Evolutionary conservation across 345 rosid genomes (phyloP).

Genomic region (Eucalyptus microcorys): DNA sequence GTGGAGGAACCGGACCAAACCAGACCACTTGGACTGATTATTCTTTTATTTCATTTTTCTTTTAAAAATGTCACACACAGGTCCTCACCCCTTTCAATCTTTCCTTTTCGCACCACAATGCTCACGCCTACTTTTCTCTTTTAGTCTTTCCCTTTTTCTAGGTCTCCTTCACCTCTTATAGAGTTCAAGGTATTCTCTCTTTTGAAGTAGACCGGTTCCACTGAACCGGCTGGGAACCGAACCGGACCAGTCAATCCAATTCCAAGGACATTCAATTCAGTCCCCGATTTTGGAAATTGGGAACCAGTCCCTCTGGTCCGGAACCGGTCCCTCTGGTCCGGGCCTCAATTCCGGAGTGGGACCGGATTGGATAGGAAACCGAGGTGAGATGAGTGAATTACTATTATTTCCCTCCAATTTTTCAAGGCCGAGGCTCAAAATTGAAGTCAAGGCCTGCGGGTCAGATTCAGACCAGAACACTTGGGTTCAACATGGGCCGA

Average conservation of each 20-base stretch:
- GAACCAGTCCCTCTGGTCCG: rapidly evolving
- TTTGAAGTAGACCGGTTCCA: too few relatives aligned
- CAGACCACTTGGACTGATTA: too few relatives aligned
- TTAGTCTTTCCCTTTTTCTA: too few relatives aligned
- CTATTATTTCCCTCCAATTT: not conserved
- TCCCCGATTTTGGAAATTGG: rapidly evolving
- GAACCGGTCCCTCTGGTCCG: rapidly evolving
- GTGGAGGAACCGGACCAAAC: rapidly evolving
- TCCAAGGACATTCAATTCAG: too few relatives aligned
- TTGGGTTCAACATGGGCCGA: not conserved
- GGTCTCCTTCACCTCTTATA: too few relatives aligned
- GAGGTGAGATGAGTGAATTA: too few relatives aligned
- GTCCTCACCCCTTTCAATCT: too few relatives aligned
- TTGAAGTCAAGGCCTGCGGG: not conserved
- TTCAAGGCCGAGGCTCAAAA: not conserved
- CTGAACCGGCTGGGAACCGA: rapidly evolving
- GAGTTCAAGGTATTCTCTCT: too few relatives aligned
- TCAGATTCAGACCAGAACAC: not conserved
- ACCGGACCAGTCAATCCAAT: rapidly evolving
- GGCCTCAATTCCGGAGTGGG: too few relatives aligned
- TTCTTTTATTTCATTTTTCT: too few relatives aligned
- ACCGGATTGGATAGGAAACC: rapidly evolving
- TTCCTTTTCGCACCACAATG: rapidly evolving
- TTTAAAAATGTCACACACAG: too few relatives aligned
- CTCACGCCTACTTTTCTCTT: too few relatives aligned